These are phyloP conservation scores for Solanum hybrid DNA, from an alignment of 305 asterid species.

Conservation along the genomic window DNA sequence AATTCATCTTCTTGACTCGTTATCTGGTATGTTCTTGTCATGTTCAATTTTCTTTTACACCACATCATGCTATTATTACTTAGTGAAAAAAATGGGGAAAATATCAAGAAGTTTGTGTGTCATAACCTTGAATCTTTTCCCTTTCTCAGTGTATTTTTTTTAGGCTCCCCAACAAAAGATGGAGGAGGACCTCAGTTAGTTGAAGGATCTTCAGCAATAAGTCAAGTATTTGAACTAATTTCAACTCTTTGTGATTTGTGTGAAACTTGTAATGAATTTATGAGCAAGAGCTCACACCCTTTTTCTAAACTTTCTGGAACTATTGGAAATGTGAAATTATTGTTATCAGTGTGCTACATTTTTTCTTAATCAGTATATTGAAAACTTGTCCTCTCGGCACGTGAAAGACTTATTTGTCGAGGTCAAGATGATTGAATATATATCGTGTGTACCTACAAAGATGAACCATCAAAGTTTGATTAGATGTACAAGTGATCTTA, in stretches of 20 bases:
- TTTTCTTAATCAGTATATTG: background rate
- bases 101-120: no score
- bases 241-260: background rate
- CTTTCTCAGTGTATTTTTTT: background rate
- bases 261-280: background rate
- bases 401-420: background rate
- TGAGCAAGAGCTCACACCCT: background rate
- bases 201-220: background rate
- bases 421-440: background rate
- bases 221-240: background rate
- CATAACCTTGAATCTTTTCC: no score
- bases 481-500: background rate
- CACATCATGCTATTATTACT: no score
- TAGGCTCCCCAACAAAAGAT: background rate
- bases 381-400: background rate
- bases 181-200: background rate
- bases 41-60: background rate
- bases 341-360: background rate
- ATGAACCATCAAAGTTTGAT: background rate
- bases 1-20: background rate
- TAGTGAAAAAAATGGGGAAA: no score
- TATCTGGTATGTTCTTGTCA: background rate
- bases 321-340: background rate
- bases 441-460: background rate
- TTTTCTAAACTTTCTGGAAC: background rate